Base-by-base conservation (phyloP, 2,329 filamentous ascomycete species). In the Westerdykella ornata region DNA sequence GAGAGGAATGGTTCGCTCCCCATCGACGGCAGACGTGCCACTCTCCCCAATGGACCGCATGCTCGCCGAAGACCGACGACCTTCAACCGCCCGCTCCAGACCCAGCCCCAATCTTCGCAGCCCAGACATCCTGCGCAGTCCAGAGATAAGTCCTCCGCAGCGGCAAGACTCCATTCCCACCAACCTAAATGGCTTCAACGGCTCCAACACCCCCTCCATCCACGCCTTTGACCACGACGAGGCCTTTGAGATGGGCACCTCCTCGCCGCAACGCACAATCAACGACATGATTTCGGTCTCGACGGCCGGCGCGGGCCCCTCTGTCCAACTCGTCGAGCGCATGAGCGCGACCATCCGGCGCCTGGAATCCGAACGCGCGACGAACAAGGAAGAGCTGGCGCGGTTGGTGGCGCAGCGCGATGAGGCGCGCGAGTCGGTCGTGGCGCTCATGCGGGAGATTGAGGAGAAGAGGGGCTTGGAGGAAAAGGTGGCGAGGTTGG, bases 301-400 rank as follows among this genome's bases (percentile, higher is more conserved):
- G 1, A 96, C 90, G 0, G 84, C 88, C 7, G 90, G 83, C 0
- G 89, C 90, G 0, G 92, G 92, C 0, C 92, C 92, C 0, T 90
- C 85, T 0, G 90, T 98, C 1, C 90, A 97, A 67, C 78, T 98
- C 1, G 89, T 98, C 13, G 92, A 97, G 68, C 80, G 90, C 39
- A 94, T 98, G 87, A 94, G 86, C 58, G 87, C 89, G 2, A 87
- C 88, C 0, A 89, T 98, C 34, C 84, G 92, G 8, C 80, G 90
- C 5, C 73, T 98, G 0, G 92, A 98, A 62, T 87, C 81, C 37
- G 92, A 98, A 62, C 94, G 94, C 60, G 86, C 92, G 1, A 85
- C 84, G 1, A 82, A 83, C 12, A 88, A 85, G 57, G 92, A 98
- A 60, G 92, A 98, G 63, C 74, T 96, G 49, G 73, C 77, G 0